A percentile compares a stretch with the other conserved stretches of the same genome.
Conservation (phyloP, 768 basidiomycete species). For the Suillus occidentalis region DNA sequence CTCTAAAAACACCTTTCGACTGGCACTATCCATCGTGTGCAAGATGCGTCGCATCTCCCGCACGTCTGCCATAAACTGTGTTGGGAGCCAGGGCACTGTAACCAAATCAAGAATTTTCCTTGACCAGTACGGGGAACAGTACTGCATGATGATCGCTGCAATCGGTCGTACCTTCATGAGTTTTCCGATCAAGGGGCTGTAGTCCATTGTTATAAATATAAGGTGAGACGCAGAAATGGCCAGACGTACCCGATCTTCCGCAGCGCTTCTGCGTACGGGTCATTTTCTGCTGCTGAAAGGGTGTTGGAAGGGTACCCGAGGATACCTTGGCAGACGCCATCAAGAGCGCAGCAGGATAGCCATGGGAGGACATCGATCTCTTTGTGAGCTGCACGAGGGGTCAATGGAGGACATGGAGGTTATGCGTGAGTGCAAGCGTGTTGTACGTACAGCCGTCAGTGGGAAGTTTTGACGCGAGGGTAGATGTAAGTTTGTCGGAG, state of each 20-base stretch:
- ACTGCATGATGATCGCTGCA: constrained; percentile 27
- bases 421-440: constrained; percentile 15
- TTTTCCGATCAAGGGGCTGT: constrained; percentile 26
- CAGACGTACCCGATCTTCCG: constrained; percentile 29
- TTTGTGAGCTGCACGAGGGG: neutral
- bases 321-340: constrained; percentile 50
- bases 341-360: constrained; percentile 45
- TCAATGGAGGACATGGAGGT: neutral
- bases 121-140: constrained; percentile 28
- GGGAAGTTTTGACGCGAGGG: constrained; percentile 21
- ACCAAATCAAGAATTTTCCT: constrained; percentile 28
- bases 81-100: neutral
- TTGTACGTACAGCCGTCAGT: constrained; percentile 23
- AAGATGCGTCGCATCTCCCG: constrained; percentile 47
- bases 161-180: constrained; percentile 32
- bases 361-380: constrained; percentile 33
- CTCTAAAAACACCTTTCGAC: constrained; percentile 40
- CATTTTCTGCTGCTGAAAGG: constrained; percentile 13
- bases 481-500: constrained; percentile 25
- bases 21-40: constrained; percentile 47
- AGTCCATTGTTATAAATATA: neutral
- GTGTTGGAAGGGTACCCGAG: constrained; percentile 40
- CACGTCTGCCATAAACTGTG: constrained; percentile 27
- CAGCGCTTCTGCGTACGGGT: constrained; percentile 23
- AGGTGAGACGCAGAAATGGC: neutral